These are phyloP conservation scores for Arabis hirsuta DNA, from an alignment of 345 rosid species.

Conservation along the genomic window DNA sequence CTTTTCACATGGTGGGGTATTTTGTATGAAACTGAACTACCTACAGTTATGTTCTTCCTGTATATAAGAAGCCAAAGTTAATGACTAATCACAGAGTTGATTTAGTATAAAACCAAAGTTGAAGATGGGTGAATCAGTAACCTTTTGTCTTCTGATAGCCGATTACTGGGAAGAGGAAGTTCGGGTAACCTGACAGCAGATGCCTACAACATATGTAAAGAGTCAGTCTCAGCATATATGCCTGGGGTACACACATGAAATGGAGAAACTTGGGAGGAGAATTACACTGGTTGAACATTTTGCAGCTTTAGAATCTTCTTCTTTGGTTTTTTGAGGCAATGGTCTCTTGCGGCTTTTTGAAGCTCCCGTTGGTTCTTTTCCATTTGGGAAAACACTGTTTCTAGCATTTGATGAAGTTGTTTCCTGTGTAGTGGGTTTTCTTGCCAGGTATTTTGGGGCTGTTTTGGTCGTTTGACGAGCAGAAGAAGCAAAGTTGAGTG, in stretches of 20 bases:
- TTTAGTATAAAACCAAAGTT: background rate
- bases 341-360: conserved; percentile 44
- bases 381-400: conserved; percentile 39
- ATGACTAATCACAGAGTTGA: background rate
- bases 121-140: conserved; percentile 30
- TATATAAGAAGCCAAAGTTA: conserved; percentile 29
- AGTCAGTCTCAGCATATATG: conserved; percentile 23
- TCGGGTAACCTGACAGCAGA: conserved; percentile 49
- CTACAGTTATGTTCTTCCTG: conserved; percentile 48
- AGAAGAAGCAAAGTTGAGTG: conserved; percentile 54
- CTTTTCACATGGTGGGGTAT: conserved; percentile 42
- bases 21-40: conserved; percentile 51
- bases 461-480: conserved; percentile 44
- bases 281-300: conserved; percentile 58
- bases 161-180: conserved; percentile 47
- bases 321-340: conserved; percentile 45
- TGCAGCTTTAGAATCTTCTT: conserved; percentile 41
- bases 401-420: conserved; percentile 40
- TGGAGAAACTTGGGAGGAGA: conserved; percentile 19
- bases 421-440: conserved; percentile 42
- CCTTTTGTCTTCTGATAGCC: conserved; percentile 59
- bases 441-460: conserved; percentile 44
- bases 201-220: conserved; percentile 49
- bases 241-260: conserved; percentile 1
- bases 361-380: conserved; percentile 30